Evolutionary conservation across 768 basidiomycete genomes (phyloP).

Genomic region (Cystobasidiopsis lactophilus): DNA sequence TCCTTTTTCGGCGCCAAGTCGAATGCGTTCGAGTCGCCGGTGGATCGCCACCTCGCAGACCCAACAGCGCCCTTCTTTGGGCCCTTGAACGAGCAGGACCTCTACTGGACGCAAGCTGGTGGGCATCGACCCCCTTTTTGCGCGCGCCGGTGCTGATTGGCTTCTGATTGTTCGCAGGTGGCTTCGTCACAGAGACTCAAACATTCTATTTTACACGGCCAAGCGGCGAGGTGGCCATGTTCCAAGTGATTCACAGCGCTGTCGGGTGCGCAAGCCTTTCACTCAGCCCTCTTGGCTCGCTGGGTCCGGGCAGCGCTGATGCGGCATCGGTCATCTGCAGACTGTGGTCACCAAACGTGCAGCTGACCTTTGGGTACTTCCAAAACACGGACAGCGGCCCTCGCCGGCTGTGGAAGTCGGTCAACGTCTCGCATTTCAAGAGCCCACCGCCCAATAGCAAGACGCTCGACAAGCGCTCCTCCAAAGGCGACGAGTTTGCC

Average conservation of each 20-base stretch:
- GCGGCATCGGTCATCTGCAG: slow-evolving; percentile 28
- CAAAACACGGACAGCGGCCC: slow-evolving; percentile 57
- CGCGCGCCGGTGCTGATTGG: background rate
- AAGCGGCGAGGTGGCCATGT: slow-evolving; percentile 53
- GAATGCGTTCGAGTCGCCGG: background rate
- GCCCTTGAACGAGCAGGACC: background rate
- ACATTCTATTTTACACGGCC: slow-evolving; percentile 51
- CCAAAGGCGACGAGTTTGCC: slow-evolving; percentile 64
- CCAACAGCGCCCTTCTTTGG: background rate
- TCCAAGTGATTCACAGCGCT: slow-evolving; percentile 32
- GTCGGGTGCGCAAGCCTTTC: slow-evolving; percentile 45
- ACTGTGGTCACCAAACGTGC: slow-evolving; percentile 79
- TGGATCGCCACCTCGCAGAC: background rate
- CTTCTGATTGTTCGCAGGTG: slow-evolving; percentile 36
- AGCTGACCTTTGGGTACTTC: slow-evolving; percentile 75
- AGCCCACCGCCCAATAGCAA: slow-evolving; percentile 35
- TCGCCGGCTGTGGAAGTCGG: slow-evolving; percentile 57
- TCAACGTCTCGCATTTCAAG: slow-evolving; percentile 61
- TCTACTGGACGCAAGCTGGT: background rate
- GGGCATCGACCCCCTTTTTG: background rate
- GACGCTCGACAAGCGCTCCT: slow-evolving; percentile 54
- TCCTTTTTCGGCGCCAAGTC: too few species aligned
- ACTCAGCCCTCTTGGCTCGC: slow-evolving; percentile 5
- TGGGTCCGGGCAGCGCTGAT: slow-evolving; percentile 1
- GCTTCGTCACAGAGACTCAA: slow-evolving; percentile 81